phyloP scores from a whole-genome alignment of 495 filamentous ascomycete genomes.

The Trichocladium antarcticum region DNA sequence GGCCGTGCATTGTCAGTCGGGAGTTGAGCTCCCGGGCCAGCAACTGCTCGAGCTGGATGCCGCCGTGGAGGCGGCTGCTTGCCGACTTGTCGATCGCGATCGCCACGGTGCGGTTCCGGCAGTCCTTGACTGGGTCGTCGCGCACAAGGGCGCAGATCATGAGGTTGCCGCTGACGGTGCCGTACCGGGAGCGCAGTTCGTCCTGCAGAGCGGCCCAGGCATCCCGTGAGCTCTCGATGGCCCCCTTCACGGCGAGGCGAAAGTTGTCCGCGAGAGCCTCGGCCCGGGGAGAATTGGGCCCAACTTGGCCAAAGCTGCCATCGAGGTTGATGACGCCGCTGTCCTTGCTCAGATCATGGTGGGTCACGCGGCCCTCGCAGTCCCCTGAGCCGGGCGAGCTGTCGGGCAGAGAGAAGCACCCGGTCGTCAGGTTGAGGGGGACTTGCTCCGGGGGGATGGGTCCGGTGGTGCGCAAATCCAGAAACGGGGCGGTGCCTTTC shows the following conservation, averaged over 20 bases:
- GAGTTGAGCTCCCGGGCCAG: constrained; percentile 6
- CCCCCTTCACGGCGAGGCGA: constrained; percentile 11
- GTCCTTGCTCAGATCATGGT: constrained; percentile 19
- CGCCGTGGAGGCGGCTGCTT: background rate
- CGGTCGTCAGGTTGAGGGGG: constrained; percentile 20
- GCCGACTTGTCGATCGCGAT: constrained; percentile 7
- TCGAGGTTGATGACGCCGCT: constrained; percentile 19
- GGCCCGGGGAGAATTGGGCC: constrained; percentile 9
- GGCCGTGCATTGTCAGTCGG: background rate
- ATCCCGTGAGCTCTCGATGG: constrained; percentile 15
- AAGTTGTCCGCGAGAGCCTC: constrained; percentile 15
- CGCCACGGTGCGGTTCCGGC: constrained; percentile 16
- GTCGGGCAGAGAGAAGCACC: constrained; percentile 19
- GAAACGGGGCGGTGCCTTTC: constrained; percentile 16
- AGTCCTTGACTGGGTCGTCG: constrained; percentile 19
- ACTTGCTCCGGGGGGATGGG: constrained; percentile 15
- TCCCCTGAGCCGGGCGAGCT: constrained; percentile 8
- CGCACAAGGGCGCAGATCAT: constrained; percentile 21
- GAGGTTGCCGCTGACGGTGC: constrained; percentile 13
- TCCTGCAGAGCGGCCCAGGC: constrained; percentile 11
- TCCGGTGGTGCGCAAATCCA: constrained; percentile 13
- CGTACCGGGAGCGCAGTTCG: constrained; percentile 12
- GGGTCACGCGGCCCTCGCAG: constrained; percentile 18
- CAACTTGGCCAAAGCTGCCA: constrained; percentile 15
- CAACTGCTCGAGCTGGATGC: background rate